Percentiles rank a stretch among this genome's conserved stretches.
Evolutionary conservation across 176 grass and related monocot species (phyloP).

Genomic region (Calamus simplicifolius): DNA sequence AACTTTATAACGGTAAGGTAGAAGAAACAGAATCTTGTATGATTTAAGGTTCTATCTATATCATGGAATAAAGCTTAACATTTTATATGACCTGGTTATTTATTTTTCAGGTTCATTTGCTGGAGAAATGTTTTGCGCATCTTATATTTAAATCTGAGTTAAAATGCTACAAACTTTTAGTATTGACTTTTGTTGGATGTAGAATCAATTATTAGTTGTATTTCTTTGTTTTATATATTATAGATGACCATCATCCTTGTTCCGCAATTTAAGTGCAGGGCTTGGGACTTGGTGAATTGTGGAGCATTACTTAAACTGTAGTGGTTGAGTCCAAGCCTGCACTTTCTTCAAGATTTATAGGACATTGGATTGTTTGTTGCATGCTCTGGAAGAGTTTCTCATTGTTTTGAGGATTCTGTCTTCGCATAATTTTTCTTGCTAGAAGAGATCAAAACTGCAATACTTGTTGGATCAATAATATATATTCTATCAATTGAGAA

Average conservation of each 20-base stretch:
- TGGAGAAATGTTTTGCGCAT: neutral
- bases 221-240: neutral
- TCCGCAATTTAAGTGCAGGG: conserved; percentile 16
- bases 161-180: neutral
- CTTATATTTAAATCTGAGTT: neutral
- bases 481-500: neutral
- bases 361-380: conserved; percentile 14
- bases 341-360: conserved; percentile 7
- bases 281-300: conserved; percentile 21
- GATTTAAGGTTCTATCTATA: neutral
- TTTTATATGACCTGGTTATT: neutral
- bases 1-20: no score
- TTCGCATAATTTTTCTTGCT: neutral
- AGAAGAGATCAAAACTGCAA: neutral
- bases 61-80: neutral
- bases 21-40: neutral
- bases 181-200: neutral
- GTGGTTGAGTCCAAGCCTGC: conserved; percentile 12
- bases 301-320: conserved; percentile 13
- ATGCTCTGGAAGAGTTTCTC: conserved; percentile 5
- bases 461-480: neutral
- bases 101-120: neutral
- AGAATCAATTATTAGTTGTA: neutral
- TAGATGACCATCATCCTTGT: conserved; percentile 7
- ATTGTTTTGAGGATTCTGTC: conserved; percentile 16